phyloP scores from a whole-genome alignment of 2,329 filamentous ascomycete genomes.

The Hypoxylon sp. region DNA sequence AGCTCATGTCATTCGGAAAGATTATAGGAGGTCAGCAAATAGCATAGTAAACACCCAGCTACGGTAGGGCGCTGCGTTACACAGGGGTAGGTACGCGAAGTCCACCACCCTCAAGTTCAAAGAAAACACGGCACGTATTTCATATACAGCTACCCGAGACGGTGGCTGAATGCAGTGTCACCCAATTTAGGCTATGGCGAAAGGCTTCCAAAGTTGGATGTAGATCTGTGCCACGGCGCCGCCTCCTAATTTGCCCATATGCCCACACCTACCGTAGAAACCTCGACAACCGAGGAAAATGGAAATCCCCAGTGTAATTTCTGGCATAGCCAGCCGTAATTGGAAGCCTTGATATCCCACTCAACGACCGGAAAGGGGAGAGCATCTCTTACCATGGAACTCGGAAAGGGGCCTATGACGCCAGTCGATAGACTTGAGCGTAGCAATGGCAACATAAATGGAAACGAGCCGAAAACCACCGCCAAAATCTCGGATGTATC shows the following conservation, averaged over 20 bases:
- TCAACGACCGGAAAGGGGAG: background rate
- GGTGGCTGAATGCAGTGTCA: background rate
- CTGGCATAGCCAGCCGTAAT: background rate
- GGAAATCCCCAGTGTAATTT: background rate
- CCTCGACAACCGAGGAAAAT: background rate
- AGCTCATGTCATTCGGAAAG: background rate
- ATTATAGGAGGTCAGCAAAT: background rate
- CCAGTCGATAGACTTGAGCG: background rate
- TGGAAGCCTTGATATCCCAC: background rate
- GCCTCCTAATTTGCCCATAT: background rate
- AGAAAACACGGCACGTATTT: background rate
- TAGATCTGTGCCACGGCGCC: background rate
- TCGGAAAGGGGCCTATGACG: background rate
- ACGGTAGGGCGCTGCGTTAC: background rate
- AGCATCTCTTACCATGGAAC: background rate
- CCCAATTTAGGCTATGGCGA: background rate
- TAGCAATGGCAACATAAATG: background rate
- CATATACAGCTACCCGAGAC: background rate
- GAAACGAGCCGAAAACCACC: background rate
- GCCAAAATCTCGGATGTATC: background rate
- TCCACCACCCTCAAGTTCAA: background rate
- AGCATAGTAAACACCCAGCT: background rate
- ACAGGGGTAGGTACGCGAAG: background rate
- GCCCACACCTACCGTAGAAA: background rate
- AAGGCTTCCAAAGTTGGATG: background rate